Evolutionary conservation across 768 basidiomycete genomes (phyloP), one percentile per base, ranked within the genome.

Genomic region (Collybia sp.): DNA sequence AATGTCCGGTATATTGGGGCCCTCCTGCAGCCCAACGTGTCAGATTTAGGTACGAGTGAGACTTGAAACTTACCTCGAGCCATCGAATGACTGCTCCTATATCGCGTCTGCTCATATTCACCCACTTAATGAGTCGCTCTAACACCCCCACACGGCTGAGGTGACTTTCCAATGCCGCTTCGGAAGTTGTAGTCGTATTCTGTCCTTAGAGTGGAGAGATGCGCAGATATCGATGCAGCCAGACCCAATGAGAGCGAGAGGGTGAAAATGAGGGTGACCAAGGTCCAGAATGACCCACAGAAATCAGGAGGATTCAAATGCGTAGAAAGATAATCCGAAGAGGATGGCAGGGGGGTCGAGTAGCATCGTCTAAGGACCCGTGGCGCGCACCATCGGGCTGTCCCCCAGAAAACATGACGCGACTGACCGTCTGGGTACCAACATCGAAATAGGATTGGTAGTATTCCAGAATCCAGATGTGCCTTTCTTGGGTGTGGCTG

Each of bases 211-310:
- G 76, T 67, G 20, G 89, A 87, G 35, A 97, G 79, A 66, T 93
- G 96, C n/a, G 81, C 77, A 2, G 86, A 73, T 53, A 98, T 85
- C 40, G 91, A 91, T 12, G 90, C 83, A 8, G 86, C 90, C 33
- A 98, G 83, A 30, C 90, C 93, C 1, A 94, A 96, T 18, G 88
- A 94, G 47, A 96, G 80, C 71, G 94, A 97, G 48, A 97, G 82
- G 0, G 85, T 76, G 60, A 98, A 91, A 37, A 96, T 86, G 51
- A 99, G 81, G 1, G 95, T 98, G 1, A 93, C 94, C 32, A 96
- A 77, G 0, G 94, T 92, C 95, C 95, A 99, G 72, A 99, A 97
- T 1, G 95, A 93, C 0, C 94, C 94, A 60, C 88, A 87, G 34
- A 90, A 77, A 60, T 90, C 88, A 35, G 83, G 73, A 36, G 85